phyloP scores from a whole-genome alignment of 2,329 filamentous ascomycete genomes.

The Talaromyces atroroseus region DNA sequence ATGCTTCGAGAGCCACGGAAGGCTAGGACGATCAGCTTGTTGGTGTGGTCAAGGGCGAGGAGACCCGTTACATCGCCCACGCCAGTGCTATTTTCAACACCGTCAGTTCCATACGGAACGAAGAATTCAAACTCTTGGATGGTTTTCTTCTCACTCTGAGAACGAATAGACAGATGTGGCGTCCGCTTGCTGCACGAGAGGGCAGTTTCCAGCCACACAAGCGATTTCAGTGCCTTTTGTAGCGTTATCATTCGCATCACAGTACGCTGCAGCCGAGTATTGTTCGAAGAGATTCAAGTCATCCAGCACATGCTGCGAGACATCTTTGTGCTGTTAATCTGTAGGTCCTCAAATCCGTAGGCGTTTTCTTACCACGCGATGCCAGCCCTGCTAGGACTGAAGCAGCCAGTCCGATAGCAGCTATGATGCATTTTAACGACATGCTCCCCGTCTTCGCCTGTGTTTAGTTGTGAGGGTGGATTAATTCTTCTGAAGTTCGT shows the following conservation, averaged over 20 bases:
- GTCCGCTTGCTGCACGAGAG: slow-evolving; percentile 42
- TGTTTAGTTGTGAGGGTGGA: too few species aligned
- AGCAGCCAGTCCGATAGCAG: too few species aligned
- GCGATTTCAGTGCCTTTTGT: slow-evolving; percentile 35
- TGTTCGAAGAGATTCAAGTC: slow-evolving; percentile 46
- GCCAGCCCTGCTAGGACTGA: too few species aligned
- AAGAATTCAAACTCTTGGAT: background rate
- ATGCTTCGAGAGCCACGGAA: slow-evolving; percentile 31
- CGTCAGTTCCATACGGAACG: too few species aligned
- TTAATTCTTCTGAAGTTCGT: too few species aligned
- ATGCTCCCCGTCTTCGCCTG: too few species aligned
- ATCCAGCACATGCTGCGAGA: slow-evolving; percentile 36
- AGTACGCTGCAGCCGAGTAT: slow-evolving; percentile 51
- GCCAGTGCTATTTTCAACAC: slow-evolving; percentile 2
- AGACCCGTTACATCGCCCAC: slow-evolving; percentile 42
- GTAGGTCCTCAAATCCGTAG: too few species aligned
- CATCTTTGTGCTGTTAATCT: slow-evolving; percentile 21
- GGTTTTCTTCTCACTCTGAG: slow-evolving; percentile 45
- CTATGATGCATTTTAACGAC: too few species aligned
- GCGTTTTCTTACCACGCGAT: too few species aligned
- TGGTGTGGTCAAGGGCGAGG: slow-evolving; percentile 42
- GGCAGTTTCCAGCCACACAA: slow-evolving; percentile 45
- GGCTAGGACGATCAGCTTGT: slow-evolving; percentile 30
- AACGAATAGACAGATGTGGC: slow-evolving; percentile 46
- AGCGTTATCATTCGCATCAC: slow-evolving; percentile 44